These are phyloP conservation scores for Somion occarium DNA, from an alignment of 1,284 basidiomycete species.

Conservation along the genomic window DNA sequence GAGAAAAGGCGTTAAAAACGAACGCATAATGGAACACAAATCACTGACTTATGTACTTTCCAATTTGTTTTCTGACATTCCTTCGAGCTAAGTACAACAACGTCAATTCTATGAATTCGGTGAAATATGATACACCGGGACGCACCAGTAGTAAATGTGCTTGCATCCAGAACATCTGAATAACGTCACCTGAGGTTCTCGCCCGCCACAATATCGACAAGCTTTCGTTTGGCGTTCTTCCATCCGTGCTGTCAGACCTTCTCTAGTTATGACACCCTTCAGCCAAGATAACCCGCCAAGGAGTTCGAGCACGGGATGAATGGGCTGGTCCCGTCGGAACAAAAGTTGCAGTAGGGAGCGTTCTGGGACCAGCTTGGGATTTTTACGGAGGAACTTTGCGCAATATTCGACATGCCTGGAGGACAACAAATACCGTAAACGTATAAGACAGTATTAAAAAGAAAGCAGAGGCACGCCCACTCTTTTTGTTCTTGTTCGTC, in stretches of 20 bases:
- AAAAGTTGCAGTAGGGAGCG: constrained; percentile 10
- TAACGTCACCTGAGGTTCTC: constrained; percentile 16
- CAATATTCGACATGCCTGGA: constrained; percentile 13
- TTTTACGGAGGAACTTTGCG: constrained; percentile 18
- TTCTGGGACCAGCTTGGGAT: constrained; percentile 11
- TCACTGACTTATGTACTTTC: constrained; percentile 19
- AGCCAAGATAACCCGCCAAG: constrained; percentile 18
- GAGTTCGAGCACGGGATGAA: constrained; percentile 13
- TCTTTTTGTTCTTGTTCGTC: constrained; percentile 11
- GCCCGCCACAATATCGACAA: constrained; percentile 13
- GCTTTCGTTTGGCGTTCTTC: constrained; percentile 13
- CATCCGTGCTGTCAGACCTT: constrained; percentile 9
- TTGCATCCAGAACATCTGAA: constrained; percentile 16
- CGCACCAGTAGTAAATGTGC: constrained; percentile 21
- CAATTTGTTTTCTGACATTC: constrained; percentile 20
- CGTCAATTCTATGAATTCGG: not conserved
- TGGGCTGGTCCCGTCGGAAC: constrained; percentile 4
- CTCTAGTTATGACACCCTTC: not conserved
- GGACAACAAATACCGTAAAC: not conserved
- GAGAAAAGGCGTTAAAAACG: not conserved
- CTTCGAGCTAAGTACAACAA: constrained; percentile 15
- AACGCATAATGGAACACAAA: not conserved
- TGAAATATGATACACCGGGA: not conserved
- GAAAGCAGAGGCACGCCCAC: constrained; percentile 5
- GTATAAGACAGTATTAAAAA: not conserved